Evolutionary conservation across 306 rosid genomes (phyloP), one percentile per base, ranked within the genome.

Genomic region (Lathyrus aphaca): DNA sequence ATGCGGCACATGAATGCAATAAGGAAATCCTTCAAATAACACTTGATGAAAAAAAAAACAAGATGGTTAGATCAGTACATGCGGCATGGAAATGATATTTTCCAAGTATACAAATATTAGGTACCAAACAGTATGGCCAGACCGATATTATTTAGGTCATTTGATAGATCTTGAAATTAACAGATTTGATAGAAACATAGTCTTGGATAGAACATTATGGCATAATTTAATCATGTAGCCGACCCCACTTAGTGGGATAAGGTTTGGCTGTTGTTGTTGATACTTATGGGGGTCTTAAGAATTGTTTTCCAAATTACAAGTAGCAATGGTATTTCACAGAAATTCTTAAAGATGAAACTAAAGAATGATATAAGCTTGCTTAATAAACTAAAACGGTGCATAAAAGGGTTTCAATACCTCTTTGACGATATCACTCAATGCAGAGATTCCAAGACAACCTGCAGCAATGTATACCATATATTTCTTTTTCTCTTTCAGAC

Each of bases 401-500:
- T 16, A 32, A 59, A 53, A 74, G 60, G 72, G 65, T 72, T 58
- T 54, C 38, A 62, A 40, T 89, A 92, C 98, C 95, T 92, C 98
- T 71, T 77, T 83, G 80, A 92, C 15, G 44, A 89, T 76, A 75
- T 89, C 98, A 45, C 77, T 82, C 77, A 89, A 71, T 69, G 91
- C 88, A 56, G 89, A 74, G 61, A 92, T 64, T 72, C 98, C 96
- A 43, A 92, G 80, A 84, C 96, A 92, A 25, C 91, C 95, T 5
- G 85, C 88, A 80, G 96, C 98, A 21, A 92, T 82, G 80, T 92
- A 89, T 16, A 89, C 84, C 96, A 93, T 82, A 65, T 90, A 93
- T 1, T 93, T 85, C 66, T 90, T 92, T 76, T 54, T 86, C 91
- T 93, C 98, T 73, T 76, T 86, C 86, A 93, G 67, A 10, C 64